Base-by-base conservation (phyloP, 352 stramenopile species). In the Pythium grandisporangium region DNA sequence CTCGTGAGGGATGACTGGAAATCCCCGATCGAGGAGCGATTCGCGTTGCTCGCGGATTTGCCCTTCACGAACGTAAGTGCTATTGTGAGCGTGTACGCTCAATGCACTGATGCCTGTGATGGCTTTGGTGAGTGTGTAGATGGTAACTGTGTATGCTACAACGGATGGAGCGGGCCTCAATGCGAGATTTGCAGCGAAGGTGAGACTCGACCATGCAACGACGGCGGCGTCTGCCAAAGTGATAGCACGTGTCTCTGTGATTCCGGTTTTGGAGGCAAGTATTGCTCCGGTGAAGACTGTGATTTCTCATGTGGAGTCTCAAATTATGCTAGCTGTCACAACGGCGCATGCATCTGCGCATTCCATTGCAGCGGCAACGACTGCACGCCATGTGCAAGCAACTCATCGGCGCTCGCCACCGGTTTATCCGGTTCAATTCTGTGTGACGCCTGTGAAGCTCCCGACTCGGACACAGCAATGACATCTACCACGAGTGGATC, bases 1-100 rank as follows among this genome's bases (percentile, higher is more conserved):
- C 66, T 89, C 17, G 58, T 85, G 6, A 63, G 63, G 46, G 63
- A 80, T n/a, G 75, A 89, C 61, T 89, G 72, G 75, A 53, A 51
- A 32, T 80, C 75, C 12, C 53, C 75, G 11, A 68, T 84, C 40
- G 56, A 65, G 5, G 65, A 81, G 42, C 74, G 74, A 27, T 61
- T 82, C 23, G 58, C 71, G 2, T 35, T 86, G 19, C 41, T 86
- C 14, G 41, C 58, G 13, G 30, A 36, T 14, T 38, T 85, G 17
- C 70, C 66, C 6, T 53, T 59, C 5, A 68, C 64, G 4, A 70
- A 42, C 21, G 45, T 85, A 2, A 44, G 55, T 20, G 51, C 58
- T 2, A 48, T 73, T 10, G 42, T 85, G 25, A 62, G 58, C 1
- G 64, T 63, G 26, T 70, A 65, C 27, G 54, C 58, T 1, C 41